Evolutionary conservation across 2,329 filamentous ascomycete genomes (phyloP).

Genomic region (Penicillium verrucosum): DNA sequence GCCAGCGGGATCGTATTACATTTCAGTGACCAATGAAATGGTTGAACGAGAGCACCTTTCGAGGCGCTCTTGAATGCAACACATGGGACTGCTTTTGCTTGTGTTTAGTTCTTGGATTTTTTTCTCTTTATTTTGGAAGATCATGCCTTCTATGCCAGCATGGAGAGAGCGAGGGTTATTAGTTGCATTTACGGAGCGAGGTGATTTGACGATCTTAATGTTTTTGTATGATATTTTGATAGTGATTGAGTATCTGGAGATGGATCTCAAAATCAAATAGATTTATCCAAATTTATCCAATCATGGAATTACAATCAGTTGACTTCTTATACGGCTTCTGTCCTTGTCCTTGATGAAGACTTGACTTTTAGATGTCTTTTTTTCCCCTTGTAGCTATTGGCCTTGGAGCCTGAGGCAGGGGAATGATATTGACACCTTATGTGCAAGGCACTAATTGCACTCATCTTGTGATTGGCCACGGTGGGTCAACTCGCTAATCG

Average conservation of each 20-base stretch:
- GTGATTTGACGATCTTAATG: not conserved
- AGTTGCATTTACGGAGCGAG: slow-evolving; percentile 1
- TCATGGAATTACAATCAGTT: not conserved
- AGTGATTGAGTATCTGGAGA: not conserved
- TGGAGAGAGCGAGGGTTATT: not conserved
- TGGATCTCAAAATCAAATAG: not conserved
- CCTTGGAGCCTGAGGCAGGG: not conserved
- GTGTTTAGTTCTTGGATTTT: not conserved
- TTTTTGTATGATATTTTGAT: not conserved
- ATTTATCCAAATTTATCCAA: not conserved
- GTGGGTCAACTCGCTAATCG: slow-evolving; percentile 33
- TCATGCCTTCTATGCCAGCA: not conserved
- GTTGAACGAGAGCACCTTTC: slow-evolving; percentile 74
- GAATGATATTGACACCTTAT: not conserved
- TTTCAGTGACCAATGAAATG: slow-evolving; percentile 76
- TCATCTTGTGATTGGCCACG: slow-evolving; percentile 22
- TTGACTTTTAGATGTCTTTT: not conserved
- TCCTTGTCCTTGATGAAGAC: not conserved
- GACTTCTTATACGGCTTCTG: not conserved
- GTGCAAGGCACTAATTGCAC: slow-evolving; percentile 11
- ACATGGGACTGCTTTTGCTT: not conserved
- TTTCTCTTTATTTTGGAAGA: not conserved
- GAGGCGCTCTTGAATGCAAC: slow-evolving; percentile 31
- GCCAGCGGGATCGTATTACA: slow-evolving; percentile 63
- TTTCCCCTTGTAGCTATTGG: not conserved